phyloP scores from a whole-genome alignment of 352 stramenopile genomes.

The Phytophthora sp. region DNA sequence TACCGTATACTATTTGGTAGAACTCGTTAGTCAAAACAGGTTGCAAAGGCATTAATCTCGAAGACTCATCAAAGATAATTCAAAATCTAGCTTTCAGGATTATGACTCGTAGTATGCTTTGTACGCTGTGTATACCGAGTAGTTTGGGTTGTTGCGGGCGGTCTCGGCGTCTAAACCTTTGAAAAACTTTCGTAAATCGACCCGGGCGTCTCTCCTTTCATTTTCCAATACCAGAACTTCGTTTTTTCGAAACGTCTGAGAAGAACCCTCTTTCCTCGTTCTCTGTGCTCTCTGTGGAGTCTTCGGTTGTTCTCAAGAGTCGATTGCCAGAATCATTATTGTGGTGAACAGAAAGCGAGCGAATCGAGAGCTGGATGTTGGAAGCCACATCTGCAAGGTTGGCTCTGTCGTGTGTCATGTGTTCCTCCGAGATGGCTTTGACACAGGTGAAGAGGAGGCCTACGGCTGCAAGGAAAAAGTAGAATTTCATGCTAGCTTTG shows the following conservation, averaged over 20 bases:
- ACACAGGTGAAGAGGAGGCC: too few relatives aligned
- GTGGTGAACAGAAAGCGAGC: not conserved
- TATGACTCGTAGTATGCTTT: constrained; percentile 20
- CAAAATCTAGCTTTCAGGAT: too few relatives aligned
- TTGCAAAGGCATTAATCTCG: too few relatives aligned
- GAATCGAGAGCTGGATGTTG: not conserved
- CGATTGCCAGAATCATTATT: not conserved
- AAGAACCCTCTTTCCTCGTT: constrained; percentile 1
- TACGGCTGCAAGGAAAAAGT: too few relatives aligned
- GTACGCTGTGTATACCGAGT: constrained; percentile 13
- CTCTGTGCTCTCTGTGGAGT: not conserved
- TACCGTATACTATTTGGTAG: not conserved
- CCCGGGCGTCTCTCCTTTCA: constrained; percentile 6
- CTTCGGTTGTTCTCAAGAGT: not conserved
- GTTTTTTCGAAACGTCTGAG: not conserved
- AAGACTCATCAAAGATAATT: too few relatives aligned
- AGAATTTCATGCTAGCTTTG: too few relatives aligned
- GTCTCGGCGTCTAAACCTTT: constrained; percentile 12
- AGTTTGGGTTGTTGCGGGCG: constrained; percentile 15
- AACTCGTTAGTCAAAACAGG: too few relatives aligned
- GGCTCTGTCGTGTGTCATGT: too few relatives aligned
- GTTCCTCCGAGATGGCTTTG: too few relatives aligned
- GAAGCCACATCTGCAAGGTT: not conserved
- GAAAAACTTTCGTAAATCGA: constrained; percentile 17
- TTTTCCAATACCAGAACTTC: constrained; percentile 20